Evolutionary conservation across 805 yeast genomes (phyloP).

Genomic region (Candida montana): DNA sequence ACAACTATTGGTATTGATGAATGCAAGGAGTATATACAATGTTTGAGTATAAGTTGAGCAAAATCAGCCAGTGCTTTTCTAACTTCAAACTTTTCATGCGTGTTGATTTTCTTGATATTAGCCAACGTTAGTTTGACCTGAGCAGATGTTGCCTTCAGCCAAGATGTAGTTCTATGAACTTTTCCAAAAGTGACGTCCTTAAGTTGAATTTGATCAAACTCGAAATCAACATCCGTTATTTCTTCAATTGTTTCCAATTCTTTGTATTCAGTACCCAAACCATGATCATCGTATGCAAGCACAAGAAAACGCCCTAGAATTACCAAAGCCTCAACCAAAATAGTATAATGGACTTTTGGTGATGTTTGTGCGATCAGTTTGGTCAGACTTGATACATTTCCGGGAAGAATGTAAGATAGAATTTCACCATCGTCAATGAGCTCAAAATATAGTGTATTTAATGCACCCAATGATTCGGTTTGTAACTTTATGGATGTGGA

Average conservation of each 20-base stretch:
- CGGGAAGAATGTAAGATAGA: slow-evolving; percentile 45
- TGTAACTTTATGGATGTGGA: slow-evolving; percentile 28
- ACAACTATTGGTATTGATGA: slow-evolving; percentile 32
- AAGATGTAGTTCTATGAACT: slow-evolving; percentile 40
- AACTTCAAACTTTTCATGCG: slow-evolving; percentile 30
- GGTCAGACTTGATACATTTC: slow-evolving; percentile 41
- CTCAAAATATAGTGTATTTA: slow-evolving; percentile 30
- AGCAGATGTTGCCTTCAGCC: slow-evolving; percentile 49
- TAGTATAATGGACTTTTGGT: slow-evolving; percentile 32
- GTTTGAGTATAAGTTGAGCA: slow-evolving; percentile 25
- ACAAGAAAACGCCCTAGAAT: slow-evolving; percentile 28
- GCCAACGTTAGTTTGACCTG: slow-evolving; percentile 44
- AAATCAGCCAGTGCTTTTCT: slow-evolving; percentile 28
- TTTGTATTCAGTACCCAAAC: slow-evolving; percentile 25
- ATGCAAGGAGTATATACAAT: slow-evolving; percentile 32
- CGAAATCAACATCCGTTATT: slow-evolving; percentile 8
- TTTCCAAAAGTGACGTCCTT: slow-evolving; percentile 19
- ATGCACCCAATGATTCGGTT: slow-evolving; percentile 28
- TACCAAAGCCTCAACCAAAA: slow-evolving; percentile 27
- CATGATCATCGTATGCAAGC: slow-evolving; percentile 38
- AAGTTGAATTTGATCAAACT: slow-evolving; percentile 15
- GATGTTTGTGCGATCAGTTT: slow-evolving; percentile 31
- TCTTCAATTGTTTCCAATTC: slow-evolving; percentile 19
- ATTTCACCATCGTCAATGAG: slow-evolving; percentile 42
- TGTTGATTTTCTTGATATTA: slow-evolving; percentile 19